These are phyloP conservation scores for Huiozyma sinensis DNA, from an alignment of 805 yeast genomes.

Conservation along the genomic window DNA sequence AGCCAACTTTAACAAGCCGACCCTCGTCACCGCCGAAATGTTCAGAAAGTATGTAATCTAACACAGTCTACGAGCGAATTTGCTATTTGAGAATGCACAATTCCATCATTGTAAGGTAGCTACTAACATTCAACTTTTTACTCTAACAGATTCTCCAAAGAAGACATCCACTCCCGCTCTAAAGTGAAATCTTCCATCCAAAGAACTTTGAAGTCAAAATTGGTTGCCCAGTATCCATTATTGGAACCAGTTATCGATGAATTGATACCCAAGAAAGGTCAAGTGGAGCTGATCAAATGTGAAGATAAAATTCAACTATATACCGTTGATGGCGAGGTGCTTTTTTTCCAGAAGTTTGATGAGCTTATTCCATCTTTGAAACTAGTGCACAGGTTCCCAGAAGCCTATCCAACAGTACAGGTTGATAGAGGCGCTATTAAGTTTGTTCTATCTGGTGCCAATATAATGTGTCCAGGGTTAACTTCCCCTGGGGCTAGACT, in stretches of 20 bases:
- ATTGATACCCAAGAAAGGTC: constrained; percentile 80
- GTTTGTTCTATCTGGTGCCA: constrained; percentile 90
- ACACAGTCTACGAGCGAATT: not conserved
- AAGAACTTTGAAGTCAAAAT: constrained; percentile 67
- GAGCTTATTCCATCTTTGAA: constrained; percentile 66
- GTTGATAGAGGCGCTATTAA: constrained; percentile 96
- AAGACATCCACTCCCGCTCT: constrained; percentile 81
- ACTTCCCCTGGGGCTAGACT: constrained; percentile 76
- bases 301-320: constrained; percentile 81
- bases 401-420: constrained; percentile 72
- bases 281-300: constrained; percentile 70
- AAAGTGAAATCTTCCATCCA: constrained; percentile 93
- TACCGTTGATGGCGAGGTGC: constrained; percentile 59
- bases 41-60: constrained; percentile 4
- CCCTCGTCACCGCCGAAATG: not conserved
- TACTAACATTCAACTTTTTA: not conserved
- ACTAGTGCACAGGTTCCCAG: constrained; percentile 73
- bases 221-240: constrained; percentile 63
- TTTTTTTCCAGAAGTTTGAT: constrained; percentile 73
- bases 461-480: constrained; percentile 93
- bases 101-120: not conserved
- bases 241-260: constrained; percentile 70
- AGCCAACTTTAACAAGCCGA: too few species aligned
- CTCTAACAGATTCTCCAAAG: constrained; percentile 53
- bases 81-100: not conserved